Conservation (phyloP, 331 rosid genomes). For the Stylosanthes scabra region DNA sequence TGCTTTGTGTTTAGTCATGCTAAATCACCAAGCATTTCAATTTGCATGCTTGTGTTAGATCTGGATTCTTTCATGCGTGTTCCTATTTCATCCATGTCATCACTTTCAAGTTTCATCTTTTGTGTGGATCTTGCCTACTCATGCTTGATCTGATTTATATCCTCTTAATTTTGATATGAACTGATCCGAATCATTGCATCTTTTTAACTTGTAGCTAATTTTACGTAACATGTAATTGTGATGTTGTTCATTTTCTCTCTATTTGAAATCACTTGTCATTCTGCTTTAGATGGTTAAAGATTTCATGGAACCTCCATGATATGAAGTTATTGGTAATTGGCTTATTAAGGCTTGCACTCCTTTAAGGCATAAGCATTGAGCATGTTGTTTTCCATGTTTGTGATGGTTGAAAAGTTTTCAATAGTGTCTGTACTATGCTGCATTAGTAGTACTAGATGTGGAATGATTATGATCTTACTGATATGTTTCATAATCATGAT, state of each 20-base stretch:
- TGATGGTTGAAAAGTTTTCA: background rate
- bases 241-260: slow-evolving; percentile 8
- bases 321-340: slow-evolving; percentile 7
- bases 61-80: slow-evolving; percentile 24
- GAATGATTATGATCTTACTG: slow-evolving; percentile 28
- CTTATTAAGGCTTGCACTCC: slow-evolving; percentile 11
- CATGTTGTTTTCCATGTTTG: slow-evolving; percentile 1
- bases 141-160: slow-evolving; percentile 11
- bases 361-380: background rate
- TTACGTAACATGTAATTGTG: slow-evolving; percentile 1
- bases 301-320: slow-evolving; percentile 17
- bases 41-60: slow-evolving; percentile 43
- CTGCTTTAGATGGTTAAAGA: background rate
- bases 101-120: slow-evolving; percentile 14
- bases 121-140: slow-evolving; percentile 6
- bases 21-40: background rate
- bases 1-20: slow-evolving; percentile 16
- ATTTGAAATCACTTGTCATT: background rate
- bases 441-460: slow-evolving; percentile 7
- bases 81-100: background rate
- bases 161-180: background rate
- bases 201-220: background rate
- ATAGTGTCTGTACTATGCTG: background rate
- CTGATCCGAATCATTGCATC: background rate
- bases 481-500: slow-evolving; percentile 30